Evolutionary conservation across 2,329 filamentous ascomycete species (phyloP), one percentile per base, ranked within the genome.

Genomic region (Diaporthe australafricana): DNA sequence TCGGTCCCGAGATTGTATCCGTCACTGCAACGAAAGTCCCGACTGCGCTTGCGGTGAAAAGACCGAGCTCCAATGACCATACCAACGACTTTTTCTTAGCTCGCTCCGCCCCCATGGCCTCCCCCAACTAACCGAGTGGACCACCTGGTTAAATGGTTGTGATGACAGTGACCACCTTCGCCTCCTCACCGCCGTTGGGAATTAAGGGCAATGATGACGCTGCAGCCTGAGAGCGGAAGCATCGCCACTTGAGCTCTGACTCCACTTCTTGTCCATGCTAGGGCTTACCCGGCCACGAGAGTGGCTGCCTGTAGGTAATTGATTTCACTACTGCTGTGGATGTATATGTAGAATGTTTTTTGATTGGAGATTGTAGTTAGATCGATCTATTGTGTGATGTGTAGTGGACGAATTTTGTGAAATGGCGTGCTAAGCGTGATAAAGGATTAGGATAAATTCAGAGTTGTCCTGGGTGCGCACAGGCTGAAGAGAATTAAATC

Each of bases 1-100:
- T 62, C 57, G 57, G 57, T 62, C 57, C 57, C 57, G 57, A 47
- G 20, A 47, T 25, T 20, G n/a, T 9, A 14, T 38, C 55, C 55
- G n/a, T n/a, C 3, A 17, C 27, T 47, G 40, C 25, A 47, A n/a
- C 11, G 11, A 62, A 47, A 62, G 57, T 16, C 16, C 57, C 40
- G 40, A 32, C 27, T 17, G 3, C 27, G 57, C 40, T 16, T 32
- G 40, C 25, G 20, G 7, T 32, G 40, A 47, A 47, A 47, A 16
- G 9, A 2, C 57, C 38, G 57, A 30, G 25, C n/a, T n/a, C n/a
- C 40, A 62, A 62, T 62, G 8, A 17, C 25, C 11, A n/a, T 14
- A 22, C 38, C 40, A 62, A 20, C 14, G 20, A 8, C 22, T 45
- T 32, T 62, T 62, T 45, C 25, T 30, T n/a, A 14, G 40, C 9